These are phyloP conservation scores for Clathrospora elynae DNA, from an alignment of 2,329 filamentous ascomycete genomes.

Conservation along the genomic window DNA sequence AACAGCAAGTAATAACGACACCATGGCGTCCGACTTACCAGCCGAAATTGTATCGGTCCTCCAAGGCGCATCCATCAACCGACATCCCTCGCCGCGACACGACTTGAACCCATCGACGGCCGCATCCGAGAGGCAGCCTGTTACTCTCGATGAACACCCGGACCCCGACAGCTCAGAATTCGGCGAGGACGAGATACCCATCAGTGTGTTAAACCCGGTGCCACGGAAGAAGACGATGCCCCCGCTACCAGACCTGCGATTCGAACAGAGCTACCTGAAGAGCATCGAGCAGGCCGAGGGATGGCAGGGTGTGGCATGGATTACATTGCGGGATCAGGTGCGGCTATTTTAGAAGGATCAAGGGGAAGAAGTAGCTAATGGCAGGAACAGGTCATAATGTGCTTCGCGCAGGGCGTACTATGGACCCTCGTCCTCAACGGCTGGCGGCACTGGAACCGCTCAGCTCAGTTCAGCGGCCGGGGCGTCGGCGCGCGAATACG, in stretches of 20 bases:
- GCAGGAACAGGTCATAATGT: constrained; percentile 72
- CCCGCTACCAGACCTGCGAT: constrained; percentile 78
- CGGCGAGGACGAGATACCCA: constrained; percentile 70
- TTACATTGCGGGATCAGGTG: constrained; percentile 90
- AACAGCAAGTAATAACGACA: constrained; percentile 6
- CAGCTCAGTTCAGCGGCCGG: constrained; percentile 75
- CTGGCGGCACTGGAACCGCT: constrained; percentile 89
- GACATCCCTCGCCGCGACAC: constrained; percentile 70
- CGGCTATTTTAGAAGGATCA: constrained; percentile 10
- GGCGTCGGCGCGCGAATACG: constrained; percentile 76
- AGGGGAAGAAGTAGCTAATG: constrained; percentile 1
- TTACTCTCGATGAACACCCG: constrained; percentile 50
- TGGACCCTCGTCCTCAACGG: constrained; percentile 85
- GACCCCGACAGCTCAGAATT: constrained; percentile 55
- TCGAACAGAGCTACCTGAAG: constrained; percentile 96
- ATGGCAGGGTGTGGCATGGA: constrained; percentile 78
- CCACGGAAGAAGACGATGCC: constrained; percentile 68
- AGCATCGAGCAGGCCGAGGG: constrained; percentile 81
- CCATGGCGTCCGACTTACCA: constrained; percentile 63
- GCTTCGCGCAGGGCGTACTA: constrained; percentile 83
- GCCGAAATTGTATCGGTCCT: constrained; percentile 76
- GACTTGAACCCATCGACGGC: constrained; percentile 82
- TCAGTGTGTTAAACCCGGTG: constrained; percentile 64
- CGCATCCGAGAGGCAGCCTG: constrained; percentile 68
- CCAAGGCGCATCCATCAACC: constrained; percentile 79